Base-by-base conservation (phyloP, 805 yeast genomes). In the Monosporozyma aerobia region DNA sequence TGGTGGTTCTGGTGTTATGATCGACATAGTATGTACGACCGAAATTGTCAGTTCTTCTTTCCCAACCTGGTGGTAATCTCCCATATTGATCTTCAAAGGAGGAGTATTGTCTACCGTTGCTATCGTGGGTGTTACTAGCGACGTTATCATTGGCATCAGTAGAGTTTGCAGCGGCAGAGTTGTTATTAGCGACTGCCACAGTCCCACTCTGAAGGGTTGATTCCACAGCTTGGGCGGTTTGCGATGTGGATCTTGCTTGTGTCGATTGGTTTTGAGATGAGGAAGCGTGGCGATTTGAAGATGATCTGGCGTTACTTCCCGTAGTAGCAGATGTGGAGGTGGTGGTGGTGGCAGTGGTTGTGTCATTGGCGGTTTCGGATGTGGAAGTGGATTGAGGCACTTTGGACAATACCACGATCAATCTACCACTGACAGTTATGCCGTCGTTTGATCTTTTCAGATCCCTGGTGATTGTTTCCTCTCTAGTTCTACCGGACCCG, bases 21-120 rank as follows among this genome's bases (percentile, higher is more conserved):
- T 94, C 99, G 39, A 94, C 99, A 67, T 92, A 94, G 71, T 94
- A 94, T 1, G 98, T 92, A 65, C 99, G 81, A 30, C 99, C 99
- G 64, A 90, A 87, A 69, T 90, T 89, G 69, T 94, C 99, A 1
- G 98, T 90, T 72, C 99, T 81, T 62, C 99, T 83, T 71, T 94
- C 99, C 98, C 99, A 94, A 3, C 99, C 99, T 6, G 97, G 89
- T 3, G 99, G 99, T 59, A 94, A 77, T 65, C 97, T 78, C 44
- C 99, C 99, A 62, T 83, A 81, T 69, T 92, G 98, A 72, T 94
- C 99, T 71, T 94, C 99, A 68, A 94, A 94, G 1, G 98, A 88
- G 5, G 96, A 87, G 62, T 83, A 85, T 64, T 85, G 95, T 63
- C 90, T 80, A 10, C 50, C 29, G 25, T 27, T 52, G 39, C 54